Evolutionary conservation across 2,329 filamentous ascomycete species (phyloP), one percentile per base, ranked within the genome.

Genomic region (Aspergillus neoniger): DNA sequence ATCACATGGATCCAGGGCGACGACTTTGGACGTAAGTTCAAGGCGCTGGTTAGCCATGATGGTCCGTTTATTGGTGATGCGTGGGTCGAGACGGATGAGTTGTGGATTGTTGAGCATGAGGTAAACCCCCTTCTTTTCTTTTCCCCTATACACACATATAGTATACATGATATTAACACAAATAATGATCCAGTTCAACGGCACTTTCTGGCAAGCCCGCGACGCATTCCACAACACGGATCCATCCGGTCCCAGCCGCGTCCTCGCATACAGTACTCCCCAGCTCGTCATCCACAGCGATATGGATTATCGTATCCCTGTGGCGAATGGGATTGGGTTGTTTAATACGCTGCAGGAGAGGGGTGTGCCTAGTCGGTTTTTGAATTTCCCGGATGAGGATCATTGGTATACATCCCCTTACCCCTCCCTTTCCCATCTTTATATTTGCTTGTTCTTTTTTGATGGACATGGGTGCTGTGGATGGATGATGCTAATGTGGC

Each of bases 1-100:
- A 73, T 77, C 70, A 84, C 96, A 74, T 96, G 93, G 92, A 92
- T 96, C 68, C 92, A 96, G 76, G 93, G 93, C 7, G 90, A 95
- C 64, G 83, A 86, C 1, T 83, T 97, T 0, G 92, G 92, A 19
- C 87, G 91, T 28, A 87, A 89, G 67, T 96, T 97, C 84, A 91
- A 91, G 76, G 92, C 92, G 0, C 83, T 97, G 4, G 92, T 96
- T 28, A 92, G 88, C 69, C 92, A 96, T 73, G 92, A 96, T 67
- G 92, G 92, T 51, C 89, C 93, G 57, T 95, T 93, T 76, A 90
- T 87, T 68, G 78, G 81, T 60, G 75, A 79, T 12, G 75, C 76
- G n/a, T 78, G 81, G 71, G 74, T 84, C 65, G 75, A 78, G 0
- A 81, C 79, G 2, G 82, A 84, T 17, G 82, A 84, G 59, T 69